Evolutionary conservation across 805 yeast species (phyloP), one percentile per base, ranked within the genome.

Genomic region (Myxozyma neglecta): DNA sequence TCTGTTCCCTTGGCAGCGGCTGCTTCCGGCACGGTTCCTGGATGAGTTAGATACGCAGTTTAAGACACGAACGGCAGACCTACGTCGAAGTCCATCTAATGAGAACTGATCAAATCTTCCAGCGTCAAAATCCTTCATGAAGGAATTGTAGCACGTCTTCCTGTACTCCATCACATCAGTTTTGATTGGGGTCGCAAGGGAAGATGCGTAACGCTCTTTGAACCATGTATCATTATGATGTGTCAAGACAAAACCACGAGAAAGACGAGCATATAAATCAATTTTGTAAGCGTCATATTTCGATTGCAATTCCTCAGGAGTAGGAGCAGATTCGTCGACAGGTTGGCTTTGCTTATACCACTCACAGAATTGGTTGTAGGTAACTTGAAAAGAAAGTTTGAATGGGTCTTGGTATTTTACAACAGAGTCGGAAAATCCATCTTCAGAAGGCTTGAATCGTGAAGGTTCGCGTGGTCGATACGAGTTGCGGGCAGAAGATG

Each of bases 181-280:
- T 32, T 20, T 39, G n/a, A 36, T 24, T 13, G n/a, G 13, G 42
- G 39, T 37, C 8, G 47, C 44, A 7, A 37, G 5, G n/a, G 40
- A 61, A 5, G 63, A 58, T 42, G 51, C 60, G 46, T 66, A 66
- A 11, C 55, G 45, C 44, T 66, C 69, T 35, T 61, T 56, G 56
- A 66, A 66, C 69, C 69, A 66, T n/a, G 54, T 56, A 32, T 66
- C 68, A 39, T 61, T 48, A 13, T 32, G 60, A 47, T 60, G 68
- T 43, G 49, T 55, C 18, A 55, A 54, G 14, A 66, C 68, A 40
- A 66, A 66, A 1, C 63, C 65, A 14, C 65, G 53, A 6, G 69
- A 65, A n/a, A 61, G 51, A 16, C 64, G 46, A 13, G 68, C 69
- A 51, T 57, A 64, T 39, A 66, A 39, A 39, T 66, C 68, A 14